phyloP scores from a whole-genome alignment of 352 stramenopile species.

The Globisporangium okanoganense region DNA sequence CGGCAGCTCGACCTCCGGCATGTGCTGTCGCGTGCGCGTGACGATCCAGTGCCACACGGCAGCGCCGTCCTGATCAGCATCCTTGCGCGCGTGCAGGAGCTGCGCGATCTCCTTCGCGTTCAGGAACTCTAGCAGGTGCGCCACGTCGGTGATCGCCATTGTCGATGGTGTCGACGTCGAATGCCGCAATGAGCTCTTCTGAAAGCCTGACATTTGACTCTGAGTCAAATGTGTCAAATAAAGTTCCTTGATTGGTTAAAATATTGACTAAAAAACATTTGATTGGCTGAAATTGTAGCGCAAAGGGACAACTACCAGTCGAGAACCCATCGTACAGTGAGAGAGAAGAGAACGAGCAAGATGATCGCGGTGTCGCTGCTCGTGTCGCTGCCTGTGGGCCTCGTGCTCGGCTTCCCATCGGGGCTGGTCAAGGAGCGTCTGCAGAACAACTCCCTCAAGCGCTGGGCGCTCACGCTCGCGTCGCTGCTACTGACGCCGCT shows the following conservation, averaged over 20 bases:
- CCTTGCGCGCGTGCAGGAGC: constrained; percentile 31
- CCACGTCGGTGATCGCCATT: constrained; percentile 29
- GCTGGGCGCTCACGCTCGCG: constrained; percentile 37
- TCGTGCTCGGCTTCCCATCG: constrained; percentile 37
- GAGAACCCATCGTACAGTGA: neutral
- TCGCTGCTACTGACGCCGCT: constrained; percentile 35
- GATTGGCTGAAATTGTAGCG: constrained; percentile 18
- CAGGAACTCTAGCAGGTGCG: constrained; percentile 56
- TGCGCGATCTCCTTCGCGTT: constrained; percentile 28
- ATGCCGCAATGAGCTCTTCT: neutral
- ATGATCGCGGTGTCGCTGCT: constrained; percentile 27
- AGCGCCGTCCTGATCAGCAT: constrained; percentile 17
- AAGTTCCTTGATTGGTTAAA: constrained; percentile 16
- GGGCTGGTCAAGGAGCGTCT: constrained; percentile 55
- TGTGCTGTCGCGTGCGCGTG: constrained; percentile 22
- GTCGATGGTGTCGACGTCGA: neutral
- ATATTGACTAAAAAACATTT: constrained; percentile 1
- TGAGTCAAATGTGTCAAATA: no score
- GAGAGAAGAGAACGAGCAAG: neutral
- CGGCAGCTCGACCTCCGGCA: constrained; percentile 27
- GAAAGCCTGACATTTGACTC: no score
- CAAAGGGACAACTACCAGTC: no score
- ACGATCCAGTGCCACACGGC: constrained; percentile 42
- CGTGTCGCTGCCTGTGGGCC: constrained; percentile 28
- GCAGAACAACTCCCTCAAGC: constrained; percentile 33